Conservation (phyloP, 345 rosid species). For the Moringa oleifera region DNA sequence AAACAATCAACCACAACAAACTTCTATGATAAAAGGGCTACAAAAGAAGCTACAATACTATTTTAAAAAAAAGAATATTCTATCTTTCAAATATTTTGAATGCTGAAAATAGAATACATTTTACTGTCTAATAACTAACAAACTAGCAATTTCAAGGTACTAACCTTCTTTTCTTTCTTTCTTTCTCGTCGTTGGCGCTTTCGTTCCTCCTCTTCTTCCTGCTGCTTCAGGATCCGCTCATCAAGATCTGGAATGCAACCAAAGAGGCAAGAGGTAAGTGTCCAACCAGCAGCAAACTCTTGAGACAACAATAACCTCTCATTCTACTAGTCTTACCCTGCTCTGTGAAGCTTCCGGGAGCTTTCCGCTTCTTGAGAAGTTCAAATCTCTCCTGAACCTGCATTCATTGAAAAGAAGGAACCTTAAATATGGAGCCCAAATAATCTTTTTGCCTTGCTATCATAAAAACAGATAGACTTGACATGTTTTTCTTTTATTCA, state of each 20-base stretch:
- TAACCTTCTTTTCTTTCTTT: slow-evolving; percentile 95
- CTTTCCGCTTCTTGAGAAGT: slow-evolving; percentile 70
- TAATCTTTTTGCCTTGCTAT: neutral
- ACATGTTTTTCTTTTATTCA: neutral
- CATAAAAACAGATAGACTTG: neutral
- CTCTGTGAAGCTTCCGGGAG: slow-evolving; percentile 85
- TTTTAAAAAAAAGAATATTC: neutral
- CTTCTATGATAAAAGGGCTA: neutral
- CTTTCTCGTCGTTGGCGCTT: slow-evolving; percentile 74
- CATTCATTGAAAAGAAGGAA: neutral
- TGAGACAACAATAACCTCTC: neutral
- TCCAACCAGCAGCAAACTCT: neutral
- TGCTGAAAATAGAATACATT: neutral
- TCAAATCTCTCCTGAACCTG: slow-evolving; percentile 95
- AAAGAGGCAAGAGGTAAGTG: neutral
- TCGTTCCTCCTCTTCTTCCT: slow-evolving; percentile 89
- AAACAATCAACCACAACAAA: neutral
- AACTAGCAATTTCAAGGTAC: slow-evolving; percentile 7
- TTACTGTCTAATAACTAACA: neutral
- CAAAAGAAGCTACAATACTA: neutral
- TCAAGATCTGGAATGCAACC: slow-evolving; percentile 56
- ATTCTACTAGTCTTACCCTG: slow-evolving; percentile 46
- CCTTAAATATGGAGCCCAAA: neutral
- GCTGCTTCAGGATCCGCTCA: slow-evolving; percentile 77
- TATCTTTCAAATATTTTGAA: neutral